Evolutionary conservation across 768 basidiomycete species (phyloP).

Genomic region (button mushroom (Agaricus bisporus)): DNA sequence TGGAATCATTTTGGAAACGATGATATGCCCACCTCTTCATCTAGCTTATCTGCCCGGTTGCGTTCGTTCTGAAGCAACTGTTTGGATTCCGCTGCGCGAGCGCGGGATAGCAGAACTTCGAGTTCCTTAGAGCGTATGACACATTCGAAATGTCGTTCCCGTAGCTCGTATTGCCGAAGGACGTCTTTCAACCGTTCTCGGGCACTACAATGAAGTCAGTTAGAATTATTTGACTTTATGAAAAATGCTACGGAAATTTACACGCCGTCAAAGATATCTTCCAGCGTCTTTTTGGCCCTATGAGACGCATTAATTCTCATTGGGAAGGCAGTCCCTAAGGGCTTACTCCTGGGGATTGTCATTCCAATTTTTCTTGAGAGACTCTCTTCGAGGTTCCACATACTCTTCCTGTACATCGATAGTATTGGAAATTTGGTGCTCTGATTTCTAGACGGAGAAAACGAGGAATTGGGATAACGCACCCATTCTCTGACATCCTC

Average conservation of each 20-base stretch:
- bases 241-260: constrained; percentile 34
- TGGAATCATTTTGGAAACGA: constrained; percentile 2
- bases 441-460: background rate
- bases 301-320: background rate
- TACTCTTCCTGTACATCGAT: constrained; percentile 49
- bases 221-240: background rate
- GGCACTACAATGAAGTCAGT: constrained; percentile 41
- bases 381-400: constrained; percentile 57
- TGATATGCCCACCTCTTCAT: constrained; percentile 61
- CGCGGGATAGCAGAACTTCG: constrained; percentile 80
- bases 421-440: constrained; percentile 1
- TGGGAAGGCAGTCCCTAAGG: background rate
- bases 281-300: constrained; percentile 69
- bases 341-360: constrained; percentile 70
- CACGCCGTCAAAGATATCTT: constrained; percentile 85
- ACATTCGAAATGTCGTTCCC: constrained; percentile 89
- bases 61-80: constrained; percentile 77
- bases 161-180: constrained; percentile 81
- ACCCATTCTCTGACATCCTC: constrained; percentile 59
- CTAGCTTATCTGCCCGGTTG: constrained; percentile 54
- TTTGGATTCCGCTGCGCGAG: constrained; percentile 83
- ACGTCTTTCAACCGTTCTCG: constrained; percentile 85
- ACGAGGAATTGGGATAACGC: constrained; percentile 18
- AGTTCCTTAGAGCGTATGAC: constrained; percentile 90
- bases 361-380: constrained; percentile 77